Percentiles rank a stretch among this genome's conserved stretches.
phyloP scores from a whole-genome alignment of 345 rosid genomes.

The Populus tremula region DNA sequence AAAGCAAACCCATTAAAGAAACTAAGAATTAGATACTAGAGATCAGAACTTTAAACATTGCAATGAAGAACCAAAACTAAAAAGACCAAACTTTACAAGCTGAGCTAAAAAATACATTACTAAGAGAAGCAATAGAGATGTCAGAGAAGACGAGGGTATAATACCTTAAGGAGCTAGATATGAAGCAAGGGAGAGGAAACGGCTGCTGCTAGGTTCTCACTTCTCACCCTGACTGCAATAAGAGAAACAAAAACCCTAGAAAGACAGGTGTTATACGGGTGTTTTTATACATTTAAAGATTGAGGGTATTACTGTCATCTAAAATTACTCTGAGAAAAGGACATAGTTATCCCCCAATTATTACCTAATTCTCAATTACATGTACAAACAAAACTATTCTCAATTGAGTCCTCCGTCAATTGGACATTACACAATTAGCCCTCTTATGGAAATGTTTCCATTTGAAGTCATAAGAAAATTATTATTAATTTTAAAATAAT shows the following conservation, averaged over 20 bases:
- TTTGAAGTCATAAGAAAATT: no score
- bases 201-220: not conserved
- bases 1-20: not conserved
- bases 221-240: not conserved
- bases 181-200: not conserved
- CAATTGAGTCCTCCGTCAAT: not conserved
- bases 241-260: not conserved
- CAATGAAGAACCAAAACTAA: not conserved
- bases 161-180: not conserved
- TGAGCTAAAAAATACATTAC: not conserved
- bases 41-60: not conserved
- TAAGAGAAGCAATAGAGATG: no score
- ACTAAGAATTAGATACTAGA: not conserved
- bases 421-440: not conserved
- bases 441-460: not conserved
- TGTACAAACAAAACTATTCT: not conserved
- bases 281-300: not conserved
- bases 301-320: not conserved
- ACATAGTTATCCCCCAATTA: no score
- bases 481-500: no score
- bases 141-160: not conserved
- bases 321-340: no score
- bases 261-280: not conserved
- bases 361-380: not conserved
- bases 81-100: not conserved